A percentile compares a stretch with the other conserved stretches of the same genome.
Conservation (phyloP, 2,329 filamentous ascomycete species). For the Ophiostoma tasmaniense region DNA sequence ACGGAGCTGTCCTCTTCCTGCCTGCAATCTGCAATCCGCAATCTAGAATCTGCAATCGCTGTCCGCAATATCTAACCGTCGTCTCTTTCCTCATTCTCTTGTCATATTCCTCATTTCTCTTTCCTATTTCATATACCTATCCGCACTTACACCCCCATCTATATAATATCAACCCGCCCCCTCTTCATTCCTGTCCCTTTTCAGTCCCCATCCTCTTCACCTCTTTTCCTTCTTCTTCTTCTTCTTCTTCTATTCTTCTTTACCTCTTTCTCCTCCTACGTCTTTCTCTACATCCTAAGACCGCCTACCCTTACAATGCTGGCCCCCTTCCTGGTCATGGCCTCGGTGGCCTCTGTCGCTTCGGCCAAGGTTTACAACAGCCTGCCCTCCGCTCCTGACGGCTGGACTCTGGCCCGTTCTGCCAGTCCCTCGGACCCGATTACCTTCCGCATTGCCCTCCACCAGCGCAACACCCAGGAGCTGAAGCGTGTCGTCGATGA, state of each 20-base stretch:
- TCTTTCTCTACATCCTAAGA: neutral
- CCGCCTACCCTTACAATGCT: constrained; percentile 18
- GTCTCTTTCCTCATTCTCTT: neutral
- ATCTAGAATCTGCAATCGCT: too few species aligned
- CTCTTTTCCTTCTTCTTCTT: neutral
- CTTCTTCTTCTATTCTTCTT: neutral
- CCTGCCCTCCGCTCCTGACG: constrained; percentile 29
- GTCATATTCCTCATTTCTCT: neutral
- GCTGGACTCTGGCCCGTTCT: constrained; percentile 31
- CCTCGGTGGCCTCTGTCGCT: constrained; percentile 19
- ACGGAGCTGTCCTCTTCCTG: neutral
- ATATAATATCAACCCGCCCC: neutral
- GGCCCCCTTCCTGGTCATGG: constrained; percentile 23
- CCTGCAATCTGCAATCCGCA: neutral
- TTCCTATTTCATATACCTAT: neutral
- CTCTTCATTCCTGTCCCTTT: too few species aligned
- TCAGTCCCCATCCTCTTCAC: neutral
- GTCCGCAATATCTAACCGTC: neutral
- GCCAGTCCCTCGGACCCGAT: constrained; percentile 34
- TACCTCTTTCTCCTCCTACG: neutral
- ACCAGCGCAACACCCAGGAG: constrained; percentile 38
- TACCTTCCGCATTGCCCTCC: constrained; percentile 41
- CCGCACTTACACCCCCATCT: neutral
- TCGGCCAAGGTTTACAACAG: constrained; percentile 31
- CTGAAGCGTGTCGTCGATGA: constrained; percentile 53